Evolutionary conservation across 768 basidiomycete species (phyloP).

Genomic region (Rubroboletus satanas): DNA sequence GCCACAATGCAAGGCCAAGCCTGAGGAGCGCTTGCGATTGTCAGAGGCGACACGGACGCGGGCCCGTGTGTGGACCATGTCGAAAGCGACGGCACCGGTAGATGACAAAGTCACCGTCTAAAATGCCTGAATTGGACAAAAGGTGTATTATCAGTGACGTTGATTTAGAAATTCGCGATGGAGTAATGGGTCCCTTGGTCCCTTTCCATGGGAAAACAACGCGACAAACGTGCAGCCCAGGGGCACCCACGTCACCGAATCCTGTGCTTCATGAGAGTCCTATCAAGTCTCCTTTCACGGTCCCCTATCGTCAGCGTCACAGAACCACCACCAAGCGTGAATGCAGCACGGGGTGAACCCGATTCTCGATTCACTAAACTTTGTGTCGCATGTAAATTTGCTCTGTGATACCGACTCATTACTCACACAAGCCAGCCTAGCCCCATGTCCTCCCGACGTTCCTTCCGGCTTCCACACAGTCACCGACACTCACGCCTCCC

Average conservation of each 20-base stretch:
- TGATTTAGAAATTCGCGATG: conserved; percentile 13
- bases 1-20: not conserved
- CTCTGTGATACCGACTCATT: not conserved
- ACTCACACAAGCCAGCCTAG: conserved; percentile 20
- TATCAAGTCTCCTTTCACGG: conserved; percentile 2
- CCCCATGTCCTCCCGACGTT: conserved; percentile 45
- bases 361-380: conserved; percentile 10
- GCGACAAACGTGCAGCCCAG: conserved; percentile 21
- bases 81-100: not conserved
- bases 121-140: not conserved
- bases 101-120: not conserved
- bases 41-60: not conserved
- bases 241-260: conserved; percentile 9
- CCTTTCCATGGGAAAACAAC: conserved; percentile 19
- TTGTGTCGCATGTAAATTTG: conserved; percentile 12
- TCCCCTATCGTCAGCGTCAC: conserved; percentile 10
- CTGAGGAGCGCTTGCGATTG: not conserved
- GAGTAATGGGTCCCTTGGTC: conserved; percentile 15
- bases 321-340: conserved; percentile 9
- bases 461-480: conserved; percentile 77
- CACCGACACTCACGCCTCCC: conserved; percentile 81
- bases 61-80: not conserved
- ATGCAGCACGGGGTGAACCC: not conserved
- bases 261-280: conserved; percentile 18
- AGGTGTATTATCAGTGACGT: conserved; percentile 17